Evolutionary conservation across 208 protist genomes (phyloP).

Genomic region (Leishmania aethiopica): DNA sequence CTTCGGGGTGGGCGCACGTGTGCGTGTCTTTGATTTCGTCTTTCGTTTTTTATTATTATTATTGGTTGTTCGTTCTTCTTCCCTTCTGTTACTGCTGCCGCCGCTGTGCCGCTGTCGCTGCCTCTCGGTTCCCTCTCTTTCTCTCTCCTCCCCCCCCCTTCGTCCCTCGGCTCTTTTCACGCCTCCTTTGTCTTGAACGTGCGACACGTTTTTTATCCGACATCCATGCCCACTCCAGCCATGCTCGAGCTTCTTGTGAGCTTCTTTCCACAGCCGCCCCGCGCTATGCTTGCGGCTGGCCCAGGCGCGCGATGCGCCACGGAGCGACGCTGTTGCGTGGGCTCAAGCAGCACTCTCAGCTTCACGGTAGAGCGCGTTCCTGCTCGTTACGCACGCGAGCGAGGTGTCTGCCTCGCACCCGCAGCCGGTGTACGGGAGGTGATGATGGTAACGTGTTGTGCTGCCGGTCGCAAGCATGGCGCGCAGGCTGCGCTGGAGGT

Average conservation of each 20-base stretch:
- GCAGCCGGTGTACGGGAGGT: conserved; percentile 3
- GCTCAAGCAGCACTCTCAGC: neutral
- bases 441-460: conserved; percentile 14
- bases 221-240: neutral
- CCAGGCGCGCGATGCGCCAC: neutral
- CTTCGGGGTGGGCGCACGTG: neutral
- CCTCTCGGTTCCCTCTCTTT: neutral
- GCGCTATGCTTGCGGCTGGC: neutral
- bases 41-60: too few relatives aligned
- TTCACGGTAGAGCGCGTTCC: conserved; percentile 9
- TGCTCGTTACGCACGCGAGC: neutral
- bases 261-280: neutral
- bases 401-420: conserved; percentile 4
- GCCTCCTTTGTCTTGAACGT: neutral
- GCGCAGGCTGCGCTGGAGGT: conserved; percentile 4
- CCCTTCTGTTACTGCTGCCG: neutral
- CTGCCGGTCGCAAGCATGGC: neutral
- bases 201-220: neutral
- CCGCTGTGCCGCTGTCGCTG: neutral
- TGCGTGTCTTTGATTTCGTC: too few relatives aligned
- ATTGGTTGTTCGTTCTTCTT: too few relatives aligned
- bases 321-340: neutral
- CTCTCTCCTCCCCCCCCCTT: neutral
- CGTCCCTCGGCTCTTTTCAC: neutral
- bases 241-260: neutral